Conservation (phyloP, 2,329 filamentous ascomycete genomes). For the Diaporthe velutina region DNA sequence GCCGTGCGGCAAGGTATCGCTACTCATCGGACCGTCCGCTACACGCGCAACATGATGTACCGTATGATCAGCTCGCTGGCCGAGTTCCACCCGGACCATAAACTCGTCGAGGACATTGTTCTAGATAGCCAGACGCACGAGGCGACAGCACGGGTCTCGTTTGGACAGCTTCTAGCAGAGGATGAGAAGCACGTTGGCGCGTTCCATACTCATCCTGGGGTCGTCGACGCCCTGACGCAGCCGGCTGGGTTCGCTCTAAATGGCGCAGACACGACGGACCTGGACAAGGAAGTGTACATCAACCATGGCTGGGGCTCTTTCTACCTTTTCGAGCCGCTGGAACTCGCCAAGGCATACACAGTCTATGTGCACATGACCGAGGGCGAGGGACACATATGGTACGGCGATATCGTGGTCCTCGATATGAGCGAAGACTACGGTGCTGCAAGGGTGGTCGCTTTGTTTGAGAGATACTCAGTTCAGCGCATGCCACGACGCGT, state of each 20-base stretch:
- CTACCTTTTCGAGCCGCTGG: slow-evolving; percentile 61
- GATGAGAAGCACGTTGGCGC: slow-evolving; percentile 53
- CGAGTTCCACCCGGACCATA: slow-evolving; percentile 66
- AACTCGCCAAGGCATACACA: slow-evolving; percentile 61
- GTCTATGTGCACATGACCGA: slow-evolving; percentile 70
- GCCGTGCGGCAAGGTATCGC: slow-evolving; percentile 70
- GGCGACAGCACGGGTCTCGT: slow-evolving; percentile 56
- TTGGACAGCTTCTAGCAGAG: slow-evolving; percentile 40
- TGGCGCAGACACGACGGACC: slow-evolving; percentile 66
- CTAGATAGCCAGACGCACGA: slow-evolving; percentile 60
- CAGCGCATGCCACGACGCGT: slow-evolving; percentile 47
- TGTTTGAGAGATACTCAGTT: slow-evolving; percentile 71
- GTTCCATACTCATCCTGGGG: slow-evolving; percentile 69
- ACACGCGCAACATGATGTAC: slow-evolving; percentile 82
- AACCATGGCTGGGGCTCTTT: slow-evolving; percentile 71
- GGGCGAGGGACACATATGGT: slow-evolving; percentile 63
- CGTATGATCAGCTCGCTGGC: slow-evolving; percentile 72
- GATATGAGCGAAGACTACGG: slow-evolving; percentile 50
- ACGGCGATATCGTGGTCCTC: slow-evolving; percentile 67
- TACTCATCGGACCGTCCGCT: slow-evolving; percentile 76
- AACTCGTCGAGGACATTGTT: slow-evolving; percentile 70
- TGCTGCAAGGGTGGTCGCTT: slow-evolving; percentile 58
- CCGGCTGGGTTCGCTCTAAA: slow-evolving; percentile 73
- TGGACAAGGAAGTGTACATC: slow-evolving; percentile 67
- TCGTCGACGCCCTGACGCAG: slow-evolving; percentile 70